Base-by-base conservation (phyloP, 345 rosid genomes). In the Firmiana major region DNA sequence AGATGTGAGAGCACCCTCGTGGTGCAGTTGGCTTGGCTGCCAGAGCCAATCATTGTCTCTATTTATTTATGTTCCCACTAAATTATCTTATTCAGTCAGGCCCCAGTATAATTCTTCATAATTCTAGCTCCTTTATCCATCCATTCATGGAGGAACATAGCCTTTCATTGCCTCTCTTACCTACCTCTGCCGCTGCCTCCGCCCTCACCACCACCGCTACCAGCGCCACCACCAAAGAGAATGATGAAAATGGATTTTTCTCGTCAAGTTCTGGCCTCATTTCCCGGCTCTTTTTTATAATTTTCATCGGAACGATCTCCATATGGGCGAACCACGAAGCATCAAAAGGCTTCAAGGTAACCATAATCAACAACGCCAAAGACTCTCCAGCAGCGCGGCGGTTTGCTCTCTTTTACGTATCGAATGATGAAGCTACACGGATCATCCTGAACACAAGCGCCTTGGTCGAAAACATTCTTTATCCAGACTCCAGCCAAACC, bases 261-360 rank as follows among this genome's bases (percentile, higher is more conserved):
- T 64, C 62, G 8, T 68, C 85, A 4, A 63, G 49, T 38, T 76
- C 66, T 13, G 73, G 81, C 17, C 55, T 86, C 24, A 21, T 82
- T 76, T 40, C 74, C 78, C 88, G 92, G 63, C 38, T 88, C 17
- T 63, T 84, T 49, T 77, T 63, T 8, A 16, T 89, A 11, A 7
- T 81, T 34, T 79, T 84, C 71, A 4, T 87, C 8, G 91, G 86
- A 70, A 36, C 83, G n/a, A 45, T 90, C 81, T 85, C 93, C 38
- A 10, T 89, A 2, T 92, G 88, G 90, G 93, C 93, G 71, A 86
- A 84, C 77, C 77, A 70, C 6, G 92, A 88, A 81, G 86, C 89
- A 4, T 85, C 93, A 19, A 85, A 85, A 84, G 89, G 87, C 24
- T 88, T 91, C 76, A 79, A 75, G 4, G 55, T 88, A 63, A 79